Evolutionary conservation across 148 eudicot genomes (phyloP).

Genomic region (Arbutus unedo): DNA sequence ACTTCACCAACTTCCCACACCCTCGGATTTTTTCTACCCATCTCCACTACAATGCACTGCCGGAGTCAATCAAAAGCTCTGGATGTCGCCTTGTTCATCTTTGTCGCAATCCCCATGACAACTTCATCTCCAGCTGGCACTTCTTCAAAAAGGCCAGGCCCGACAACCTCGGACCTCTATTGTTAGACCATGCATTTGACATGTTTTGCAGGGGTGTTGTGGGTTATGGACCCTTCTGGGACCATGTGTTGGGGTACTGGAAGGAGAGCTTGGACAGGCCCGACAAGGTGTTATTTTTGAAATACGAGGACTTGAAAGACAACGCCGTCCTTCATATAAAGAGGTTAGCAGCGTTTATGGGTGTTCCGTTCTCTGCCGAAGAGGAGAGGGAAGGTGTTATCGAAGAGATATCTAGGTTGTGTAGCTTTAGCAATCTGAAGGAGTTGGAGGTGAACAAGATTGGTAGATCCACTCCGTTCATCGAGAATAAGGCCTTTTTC

Average conservation of each 20-base stretch:
- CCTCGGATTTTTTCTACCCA: not conserved
- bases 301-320: not conserved
- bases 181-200: not conserved
- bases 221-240: not conserved
- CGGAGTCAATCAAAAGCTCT: not conserved
- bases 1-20: not conserved
- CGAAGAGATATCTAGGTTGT: not conserved
- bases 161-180: not conserved
- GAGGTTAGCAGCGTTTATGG: not conserved
- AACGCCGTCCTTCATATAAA: not conserved
- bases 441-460: constrained; percentile 3
- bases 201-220: not conserved
- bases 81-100: constrained; percentile 1
- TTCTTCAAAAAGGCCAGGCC: not conserved
- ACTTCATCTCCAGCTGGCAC: not conserved
- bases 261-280: constrained; percentile 8
- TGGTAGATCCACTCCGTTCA: not conserved
- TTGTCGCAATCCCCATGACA: not conserved
- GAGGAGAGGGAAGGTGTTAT: constrained; percentile 9
- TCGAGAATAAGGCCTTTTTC: constrained; percentile 42
- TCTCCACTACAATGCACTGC: not conserved
- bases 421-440: constrained; percentile 9
- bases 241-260: constrained; percentile 7
- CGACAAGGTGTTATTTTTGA: not conserved
- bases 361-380: not conserved